Evolutionary conservation across 331 rosid species (phyloP), one percentile per base, ranked within the genome.

Genomic region (Malus hybrid): DNA sequence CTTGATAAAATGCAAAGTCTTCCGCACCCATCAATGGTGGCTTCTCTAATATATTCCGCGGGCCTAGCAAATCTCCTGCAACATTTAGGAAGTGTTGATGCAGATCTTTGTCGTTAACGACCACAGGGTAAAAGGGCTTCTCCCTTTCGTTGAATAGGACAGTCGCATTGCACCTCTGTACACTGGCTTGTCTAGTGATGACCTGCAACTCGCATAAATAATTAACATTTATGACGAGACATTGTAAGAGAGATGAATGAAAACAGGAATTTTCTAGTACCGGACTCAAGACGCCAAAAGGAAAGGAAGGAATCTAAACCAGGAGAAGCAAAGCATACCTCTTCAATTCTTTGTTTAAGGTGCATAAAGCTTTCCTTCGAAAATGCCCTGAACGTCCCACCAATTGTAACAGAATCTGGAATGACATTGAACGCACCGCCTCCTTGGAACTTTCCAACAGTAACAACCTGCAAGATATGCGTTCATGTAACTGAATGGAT

Each of bases 341-440:
- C 91, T 75, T 87, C 88, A 66, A 90, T 87, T 70, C 96, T 78
- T 68, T 86, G 77, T 74, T 71, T 84, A 20, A 91, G 81, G 22
- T 82, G 92, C 74, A 64, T 22, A 28, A 87, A 58, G 78, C 93
- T 87, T 71, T 83, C 84, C 34, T 71, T 84, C 4, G 91, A 86
- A 83, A 89, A 91, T 32, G 93, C 88, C 72, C 97, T 83, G 82
- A 91, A 91, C 15, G 91, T 87, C 44, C 94, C 94, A 8, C 97
- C 93, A 67, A 89, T 84, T 30, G 88, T 83, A 63, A 91, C 97
- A 12, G 94, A 91, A 86, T 89, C 97, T 34, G 94, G 97, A 80
- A 91, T 91, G 70, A 91, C 91, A 75, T 89, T 91, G 78, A 86
- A 87, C 11, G 94, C 94, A 57, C 82, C 87, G 24, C 97, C 92